Evolutionary conservation across 495 filamentous ascomycete species (phyloP), one percentile per base, ranked within the genome.

Genomic region (Hyaloscypha hepaticicola): DNA sequence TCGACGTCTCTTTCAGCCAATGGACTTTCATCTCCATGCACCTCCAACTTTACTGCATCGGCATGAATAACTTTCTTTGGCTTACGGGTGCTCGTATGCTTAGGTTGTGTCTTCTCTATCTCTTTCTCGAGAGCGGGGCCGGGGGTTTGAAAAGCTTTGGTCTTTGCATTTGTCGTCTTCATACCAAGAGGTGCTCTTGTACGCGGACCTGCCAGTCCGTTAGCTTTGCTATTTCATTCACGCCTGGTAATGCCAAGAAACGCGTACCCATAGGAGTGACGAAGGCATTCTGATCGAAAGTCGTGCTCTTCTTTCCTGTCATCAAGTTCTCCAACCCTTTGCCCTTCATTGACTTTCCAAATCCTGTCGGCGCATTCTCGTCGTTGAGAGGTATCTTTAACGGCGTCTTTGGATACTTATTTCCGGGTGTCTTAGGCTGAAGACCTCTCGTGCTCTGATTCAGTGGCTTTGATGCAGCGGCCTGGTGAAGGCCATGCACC

Each of bases 131-230:
- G 69, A 34, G 52, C 55, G 3, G 63, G 69, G 25, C 73, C 70
- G 21, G 75, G 70, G 4, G 77, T 91, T 68, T 88, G 86, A 41
- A 87, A 82, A 5, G 82, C 82, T 70, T 82, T 90, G 58, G 90
- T 83, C 78, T 95, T 97, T 48, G 90, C 90, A 76, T 99, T 99
- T 50, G 95, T 97, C 0, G 94, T 98, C 76, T 99, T 99, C 79
- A 88, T 83, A 41, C 96, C 96, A 57, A 97, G 77, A 4, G 91
- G 88, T 45, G 95, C 93, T 65, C 92, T 87, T 53, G 82, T 89
- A 48, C 86, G 85, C 53, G 87, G 83, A 51, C 82, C 90, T 91
- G 63, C 29, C 41, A 19, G 21, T 49, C 50, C 12, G 61, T 64
- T 29, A 64, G 53, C 51, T 57, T 28, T 63, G 52, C 25, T 38